Base-by-base conservation (phyloP, 495 filamentous ascomycete genomes). In the Aspergillus biplanus region DNA sequence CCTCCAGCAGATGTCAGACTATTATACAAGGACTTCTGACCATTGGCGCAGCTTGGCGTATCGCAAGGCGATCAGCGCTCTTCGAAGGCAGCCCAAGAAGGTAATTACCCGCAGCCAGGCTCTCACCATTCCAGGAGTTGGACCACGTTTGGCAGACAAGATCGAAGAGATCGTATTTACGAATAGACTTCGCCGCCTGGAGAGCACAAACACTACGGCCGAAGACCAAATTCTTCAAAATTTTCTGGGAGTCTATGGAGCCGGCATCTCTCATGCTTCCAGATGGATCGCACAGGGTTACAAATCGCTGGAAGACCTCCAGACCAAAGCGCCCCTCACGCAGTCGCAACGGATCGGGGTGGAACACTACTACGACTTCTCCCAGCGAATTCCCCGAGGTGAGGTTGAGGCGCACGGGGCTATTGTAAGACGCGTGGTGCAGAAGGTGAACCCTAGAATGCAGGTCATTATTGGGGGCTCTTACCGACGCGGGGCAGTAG, bases 81-180 rank as follows among this genome's bases (percentile, higher is more conserved):
- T 99, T 42, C 82, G 84, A 15, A 86, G 84, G 32, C 91, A 96
- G 62, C 69, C 75, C 0, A 78, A 74, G 58, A 89, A 86, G 67
- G 87, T 97, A 62, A 76, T 69, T 9, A 92, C 88, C 12, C 83
- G 82, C 52, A 79, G 86, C 33, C 84, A 96, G 74, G 95, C 95
- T 0, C 73, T 78, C 18, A 67, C 71, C 7, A 83, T 97, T 4
- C 86, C 89, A 1, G 84, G 85, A 58, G 89, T 99, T 64, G 95
- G 95, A 34, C 58, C 77, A 7, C 85, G 92, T 11, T 73, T 99
- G 15, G 95, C 95, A 0, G 80, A 82, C 46, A 97, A 97, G 68
- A 97, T 99, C 59, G 90, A 96, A 68, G 95, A 99, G 69, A 97
- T 97, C 52, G 92, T 85, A 6, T 71, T 75, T 57, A 97, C 94